Evolutionary conservation across 2,329 filamentous ascomycete species (phyloP).

Genomic region (Fusarium sp.): DNA sequence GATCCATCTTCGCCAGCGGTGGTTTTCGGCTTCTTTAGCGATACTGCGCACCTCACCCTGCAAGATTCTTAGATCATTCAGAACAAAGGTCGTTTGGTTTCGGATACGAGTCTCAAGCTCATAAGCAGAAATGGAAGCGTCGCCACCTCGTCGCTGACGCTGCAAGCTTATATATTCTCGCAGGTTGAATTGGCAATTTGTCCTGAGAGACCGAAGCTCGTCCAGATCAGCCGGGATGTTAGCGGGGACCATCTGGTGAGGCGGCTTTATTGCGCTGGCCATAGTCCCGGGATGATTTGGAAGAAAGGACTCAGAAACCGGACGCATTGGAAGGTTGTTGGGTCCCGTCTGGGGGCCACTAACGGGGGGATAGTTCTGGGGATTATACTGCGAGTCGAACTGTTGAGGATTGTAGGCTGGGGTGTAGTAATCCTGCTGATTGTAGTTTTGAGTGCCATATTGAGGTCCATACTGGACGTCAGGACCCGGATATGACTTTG

Average conservation of each 20-base stretch:
- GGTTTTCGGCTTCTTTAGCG: constrained; percentile 59
- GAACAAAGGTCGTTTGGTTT: constrained; percentile 56
- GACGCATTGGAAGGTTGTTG: constrained; percentile 39
- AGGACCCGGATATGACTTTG: constrained; percentile 40
- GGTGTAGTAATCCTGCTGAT: constrained; percentile 34
- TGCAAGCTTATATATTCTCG: constrained; percentile 53
- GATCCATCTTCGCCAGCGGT: constrained; percentile 66
- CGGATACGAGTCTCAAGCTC: constrained; percentile 60
- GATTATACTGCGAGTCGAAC: constrained; percentile 40
- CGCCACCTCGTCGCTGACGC: constrained; percentile 47
- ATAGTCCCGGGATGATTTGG: constrained; percentile 40
- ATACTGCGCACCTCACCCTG: constrained; percentile 59
- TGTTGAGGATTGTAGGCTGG: constrained; percentile 36
- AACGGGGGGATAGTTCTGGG: constrained; percentile 42
- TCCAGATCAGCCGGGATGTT: constrained; percentile 39
- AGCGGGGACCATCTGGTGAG: constrained; percentile 37
- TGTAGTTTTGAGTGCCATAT: constrained; percentile 26
- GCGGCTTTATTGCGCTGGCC: constrained; percentile 26
- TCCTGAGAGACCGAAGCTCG: constrained; percentile 51
- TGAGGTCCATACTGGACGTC: constrained; percentile 39
- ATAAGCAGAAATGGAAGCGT: constrained; percentile 49
- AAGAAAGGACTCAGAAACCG: constrained; percentile 41
- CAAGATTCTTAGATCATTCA: constrained; percentile 60
- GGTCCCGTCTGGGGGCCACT: constrained; percentile 37
- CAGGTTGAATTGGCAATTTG: constrained; percentile 53